These are phyloP conservation scores for Macroventuria anomochaeta DNA, from an alignment of 2,329 filamentous ascomycete genomes.

Conservation along the genomic window DNA sequence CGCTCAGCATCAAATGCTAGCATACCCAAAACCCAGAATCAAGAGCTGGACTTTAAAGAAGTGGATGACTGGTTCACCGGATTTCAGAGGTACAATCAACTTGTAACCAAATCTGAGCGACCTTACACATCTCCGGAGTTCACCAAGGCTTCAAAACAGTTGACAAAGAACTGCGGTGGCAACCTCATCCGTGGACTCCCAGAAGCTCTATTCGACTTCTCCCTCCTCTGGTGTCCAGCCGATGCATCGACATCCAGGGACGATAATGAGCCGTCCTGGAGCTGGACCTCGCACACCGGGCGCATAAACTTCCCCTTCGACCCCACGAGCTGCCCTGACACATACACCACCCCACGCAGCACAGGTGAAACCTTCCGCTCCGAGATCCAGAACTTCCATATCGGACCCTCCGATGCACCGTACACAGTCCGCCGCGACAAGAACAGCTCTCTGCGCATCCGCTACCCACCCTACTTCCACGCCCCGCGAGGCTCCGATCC, in stretches of 20 bases:
- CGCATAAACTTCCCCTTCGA: slow-evolving; percentile 44
- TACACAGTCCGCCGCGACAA: slow-evolving; percentile 42
- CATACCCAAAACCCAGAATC: slow-evolving; percentile 22
- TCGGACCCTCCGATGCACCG: slow-evolving; percentile 31
- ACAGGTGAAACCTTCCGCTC: slow-evolving; percentile 39
- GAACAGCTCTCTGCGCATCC: slow-evolving; percentile 27
- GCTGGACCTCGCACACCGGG: slow-evolving; percentile 40
- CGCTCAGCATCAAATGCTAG: slow-evolving; percentile 39
- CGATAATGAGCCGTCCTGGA: slow-evolving; percentile 39
- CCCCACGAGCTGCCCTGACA: slow-evolving; percentile 41
- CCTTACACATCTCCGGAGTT: slow-evolving; percentile 28
- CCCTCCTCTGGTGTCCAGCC: slow-evolving; percentile 45
- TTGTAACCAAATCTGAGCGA: slow-evolving; percentile 31
- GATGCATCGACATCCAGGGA: slow-evolving; percentile 22
- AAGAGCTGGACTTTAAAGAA: slow-evolving; percentile 34
- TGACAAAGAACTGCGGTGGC: slow-evolving; percentile 41
- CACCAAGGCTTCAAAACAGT: slow-evolving; percentile 28
- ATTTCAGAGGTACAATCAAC: slow-evolving; percentile 42
- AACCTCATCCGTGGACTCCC: slow-evolving; percentile 41
- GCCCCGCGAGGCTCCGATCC: slow-evolving; percentile 29
- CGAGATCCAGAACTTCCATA: slow-evolving; percentile 35
- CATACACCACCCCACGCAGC: slow-evolving; percentile 25
- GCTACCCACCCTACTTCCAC: slow-evolving; percentile 38
- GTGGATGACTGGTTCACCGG: slow-evolving; percentile 40
- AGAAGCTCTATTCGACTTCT: slow-evolving; percentile 41